Conservation (phyloP, 345 rosid genomes). For the Diplotaxis tenuifolia region DNA sequence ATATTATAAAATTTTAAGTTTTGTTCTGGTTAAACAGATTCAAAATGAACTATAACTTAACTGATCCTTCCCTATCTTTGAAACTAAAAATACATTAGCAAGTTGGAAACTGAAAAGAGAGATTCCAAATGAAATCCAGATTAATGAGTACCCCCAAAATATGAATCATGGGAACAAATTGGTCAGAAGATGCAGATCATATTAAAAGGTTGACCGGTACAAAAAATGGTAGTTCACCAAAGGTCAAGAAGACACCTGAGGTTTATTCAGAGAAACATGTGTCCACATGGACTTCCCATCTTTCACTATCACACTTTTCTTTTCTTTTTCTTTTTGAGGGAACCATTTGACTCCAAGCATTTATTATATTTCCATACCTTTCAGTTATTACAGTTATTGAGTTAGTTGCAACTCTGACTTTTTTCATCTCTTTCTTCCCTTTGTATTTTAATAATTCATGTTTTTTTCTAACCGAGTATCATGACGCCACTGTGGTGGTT, state of each 20-base stretch:
- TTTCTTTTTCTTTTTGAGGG: not conserved
- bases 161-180: not conserved
- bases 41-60: not conserved
- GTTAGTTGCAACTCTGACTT: constrained; percentile 46
- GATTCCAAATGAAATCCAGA: not conserved
- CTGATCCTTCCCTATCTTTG: not conserved
- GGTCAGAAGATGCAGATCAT: constrained; percentile 1
- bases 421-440: not conserved
- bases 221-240: constrained; percentile 12
- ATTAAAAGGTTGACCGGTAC: constrained; percentile 26
- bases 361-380: constrained; percentile 41
- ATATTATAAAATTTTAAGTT: not conserved
- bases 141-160: not conserved
- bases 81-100: not conserved
- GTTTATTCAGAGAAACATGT: constrained; percentile 43
- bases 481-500: too few relatives aligned
- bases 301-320: constrained; percentile 37
- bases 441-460: too few relatives aligned
- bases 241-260: constrained; percentile 39
- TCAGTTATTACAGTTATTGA: constrained; percentile 70
- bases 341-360: constrained; percentile 44
- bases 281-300: constrained; percentile 59
- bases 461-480: too few relatives aligned
- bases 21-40: not conserved
- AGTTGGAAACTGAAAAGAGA: not conserved